Evolutionary conservation across 2,329 filamentous ascomycete genomes (phyloP), one percentile per base, ranked within the genome.

Genomic region (Aspergillus ochraceus): DNA sequence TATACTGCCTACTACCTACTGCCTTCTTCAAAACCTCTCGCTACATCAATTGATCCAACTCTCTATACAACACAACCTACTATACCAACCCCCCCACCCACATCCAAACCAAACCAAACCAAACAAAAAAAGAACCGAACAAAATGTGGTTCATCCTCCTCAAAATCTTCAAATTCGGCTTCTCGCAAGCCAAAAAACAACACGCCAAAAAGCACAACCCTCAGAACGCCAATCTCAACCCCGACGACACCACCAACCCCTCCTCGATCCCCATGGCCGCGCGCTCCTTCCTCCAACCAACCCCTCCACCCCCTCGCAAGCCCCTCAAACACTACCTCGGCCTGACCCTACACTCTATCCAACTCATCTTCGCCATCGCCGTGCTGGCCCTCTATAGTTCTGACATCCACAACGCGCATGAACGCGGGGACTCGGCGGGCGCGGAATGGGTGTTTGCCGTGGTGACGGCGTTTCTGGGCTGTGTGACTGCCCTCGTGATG

Each of bases 391-490:
- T 97, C 20, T 97, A 95, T 66, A 90, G 87, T 39, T 77, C 83
- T 24, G 90, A 94, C 70, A 77, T 95, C 11, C 66, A 59, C 26
- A 47, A 64, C 32, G 64, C 71, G 30, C 65, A 86, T 1, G 72
- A 78, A 42, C 76, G 84, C 19, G 72, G 79, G 4, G 71, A 81
- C 56, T 79, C 79, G 46, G 82, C 85, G 2, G 84, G 90, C 70
- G 81, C 85, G 2, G 89, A 88, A 84, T 95, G 90, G 90, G 87
- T 91, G 52, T 97, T 88, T 76, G 92, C 92, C 0, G 85, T 88
- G 55, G 84, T 91, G 3, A 85, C 90, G 11, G 90, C 84, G 26
- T 83, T 81, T 6, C 76, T 95, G 47, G 86, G 86, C 0, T 86
- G 87, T 22, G 67, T 88, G 49, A 90, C 89, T 0, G 81, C 86